Base-by-base conservation (phyloP, 1,139 yeast species). In the Tardiomyces digboiensis region DNA sequence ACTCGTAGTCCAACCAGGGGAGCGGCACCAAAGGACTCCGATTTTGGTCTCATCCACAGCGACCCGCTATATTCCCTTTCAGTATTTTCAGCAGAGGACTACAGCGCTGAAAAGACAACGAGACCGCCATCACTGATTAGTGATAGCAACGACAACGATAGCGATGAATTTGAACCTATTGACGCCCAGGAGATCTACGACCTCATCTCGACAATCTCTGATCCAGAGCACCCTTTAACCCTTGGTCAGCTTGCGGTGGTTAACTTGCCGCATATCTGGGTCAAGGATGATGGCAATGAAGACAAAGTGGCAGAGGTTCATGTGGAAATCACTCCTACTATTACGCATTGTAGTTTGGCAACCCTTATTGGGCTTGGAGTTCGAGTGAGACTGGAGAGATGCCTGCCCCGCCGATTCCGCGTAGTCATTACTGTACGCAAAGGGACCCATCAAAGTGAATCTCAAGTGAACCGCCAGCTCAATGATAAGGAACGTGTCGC, bases 401-500 rank as follows among this genome's bases (percentile, higher is more conserved):
- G 95, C 49, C 71, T 91, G 39, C 95, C 97, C 1, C 79, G 89
- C 6, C 70, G 96, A 44, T 91, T 77, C 67, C 71, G 98, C 52
- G 79, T 88, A 46, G 75, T 79, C 16, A 84, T 93, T 38, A 68
- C 84, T 43, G 77, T 93, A 42, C 86, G 89, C 56, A 86, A 86
- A 55, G 97, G 97, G 1, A 78, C 95, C 1, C 99, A 93, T 61
- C 97, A 91, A 62, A 85, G 95, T 56, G 98, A 93, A 60, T 78
- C 76, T 52, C 98, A 91, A 58, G 98, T 93, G 23, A 93, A 93
- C 64, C 89, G 91, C 59, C 99, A 93, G 65, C 74, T 93, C 50
- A 91, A 91, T 60, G 99, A 93, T 61, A 93, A 93, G 66, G 99
- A 93, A 63, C 72, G 99, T 51, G 97, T 91, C 0, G 95, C 97